Evolutionary conservation across 257 asterid genomes (phyloP).

Genomic region (Paraleonurus japonicus): DNA sequence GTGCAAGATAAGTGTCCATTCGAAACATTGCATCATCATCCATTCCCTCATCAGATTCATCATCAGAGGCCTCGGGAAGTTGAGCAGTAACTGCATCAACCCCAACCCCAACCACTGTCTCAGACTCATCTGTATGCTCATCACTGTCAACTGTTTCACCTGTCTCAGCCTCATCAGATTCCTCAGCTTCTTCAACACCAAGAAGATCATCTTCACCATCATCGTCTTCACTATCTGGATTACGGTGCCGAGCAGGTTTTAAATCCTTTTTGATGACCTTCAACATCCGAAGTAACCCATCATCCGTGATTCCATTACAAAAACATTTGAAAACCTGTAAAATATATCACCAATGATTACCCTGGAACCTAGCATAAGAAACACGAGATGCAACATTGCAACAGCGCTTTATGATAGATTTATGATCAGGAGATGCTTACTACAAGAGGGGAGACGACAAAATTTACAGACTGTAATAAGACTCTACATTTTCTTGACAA

Average conservation of each 20-base stretch:
- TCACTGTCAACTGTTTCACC: conserved; percentile 78
- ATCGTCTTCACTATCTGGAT: conserved; percentile 58
- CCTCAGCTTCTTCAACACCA: conserved; percentile 83
- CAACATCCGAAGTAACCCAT: conserved; percentile 80
- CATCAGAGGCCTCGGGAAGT: conserved; percentile 70
- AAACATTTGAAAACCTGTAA: conserved; percentile 80
- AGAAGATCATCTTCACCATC: conserved; percentile 74
- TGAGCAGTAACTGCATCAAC: conserved; percentile 41
- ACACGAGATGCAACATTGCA: neutral
- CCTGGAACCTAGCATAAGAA: neutral
- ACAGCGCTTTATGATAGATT: neutral
- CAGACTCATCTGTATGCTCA: conserved; percentile 79
- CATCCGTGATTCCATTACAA: conserved; percentile 67
- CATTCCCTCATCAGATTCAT: conserved; percentile 89
- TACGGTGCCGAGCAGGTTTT: conserved; percentile 85
- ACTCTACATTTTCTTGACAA: neutral
- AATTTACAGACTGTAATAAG: neutral
- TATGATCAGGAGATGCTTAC: neutral
- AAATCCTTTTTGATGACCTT: conserved; percentile 84
- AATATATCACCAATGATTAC: conserved; percentile 15
- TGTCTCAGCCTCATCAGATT: conserved; percentile 79
- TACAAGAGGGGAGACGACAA: neutral
- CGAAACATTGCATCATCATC: conserved; percentile 96
- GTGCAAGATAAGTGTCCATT: conserved; percentile 73
- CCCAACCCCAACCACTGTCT: conserved; percentile 54